Base-by-base conservation (phyloP, 78 protist genomes). In the Chrysochromulina tobinii region DNA sequence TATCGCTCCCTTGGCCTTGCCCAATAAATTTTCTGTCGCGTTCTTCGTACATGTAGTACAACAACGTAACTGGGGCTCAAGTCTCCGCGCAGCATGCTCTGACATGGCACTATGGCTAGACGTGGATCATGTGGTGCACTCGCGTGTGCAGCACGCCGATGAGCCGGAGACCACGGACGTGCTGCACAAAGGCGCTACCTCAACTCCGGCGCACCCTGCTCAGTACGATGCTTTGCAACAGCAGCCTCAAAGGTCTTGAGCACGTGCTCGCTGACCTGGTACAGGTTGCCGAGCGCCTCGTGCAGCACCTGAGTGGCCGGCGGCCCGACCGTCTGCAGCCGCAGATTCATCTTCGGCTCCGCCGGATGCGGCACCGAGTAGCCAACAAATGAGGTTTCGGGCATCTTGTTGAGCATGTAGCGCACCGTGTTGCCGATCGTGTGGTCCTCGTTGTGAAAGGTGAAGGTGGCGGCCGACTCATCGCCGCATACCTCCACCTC, bases 281-380 rank as follows among this genome's bases (percentile, higher is more conserved):
- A 27, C 53, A 27, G 21, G n/a, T 48, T 25, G 51, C 23, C 83
- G 61, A 79, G 87, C 21, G 87, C 61, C 23, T 9, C 87, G 48
- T 51, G 61, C 20, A 79, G 48, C 38, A 23, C 87, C 18, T 0
- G 1, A 18, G 87, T 51, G 1, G 87, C 87, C 5, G 61, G 6
- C 9, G 48, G 21, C n/a, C 87, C 87, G 48, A 54, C 61, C 38
- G 87, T 79, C 61, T 79, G 87, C 11, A 79, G 11, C 12, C 87
- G 87, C 59, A 79, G 59, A 48, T 79, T 79, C 87, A 79, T 79
- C 17, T 79, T 79, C 51, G 87, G 58, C 87, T 79, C 87, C 6
- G 87, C 51, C 18, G 87, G 87, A 17, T 79, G 87, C 0, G 87
- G 87, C 38, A 79, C 87, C 3, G 59, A 51, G 15, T 79, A 79